Base-by-base conservation (phyloP, 305 asterid genomes). In the Solanum chacoense region DNA sequence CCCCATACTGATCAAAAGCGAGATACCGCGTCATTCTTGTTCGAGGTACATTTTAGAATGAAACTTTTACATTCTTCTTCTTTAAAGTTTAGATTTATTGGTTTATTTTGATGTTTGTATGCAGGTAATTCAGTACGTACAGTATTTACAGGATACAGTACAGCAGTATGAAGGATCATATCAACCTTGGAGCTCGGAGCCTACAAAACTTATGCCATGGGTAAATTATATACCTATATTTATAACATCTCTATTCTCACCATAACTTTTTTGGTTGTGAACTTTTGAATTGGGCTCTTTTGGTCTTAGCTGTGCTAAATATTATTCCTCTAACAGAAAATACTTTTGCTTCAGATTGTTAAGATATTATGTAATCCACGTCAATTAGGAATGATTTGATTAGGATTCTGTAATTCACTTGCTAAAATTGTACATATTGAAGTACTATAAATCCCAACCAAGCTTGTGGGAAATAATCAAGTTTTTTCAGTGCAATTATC, bases 141-240 rank as follows among this genome's bases (percentile, higher is more conserved):
- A 96, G 59, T 94, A 87, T 92, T 91, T 97, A 91, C 96, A 95
- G 88, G 99, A 97, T 80, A 95, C 92, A 93, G 95, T 96, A 78
- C 95, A 94, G 87, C 95, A 94, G 90, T 91, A 94, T 83, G 99
- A 97, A 90, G 99, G 98, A 35, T 92, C 97, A 7, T 94, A 92
- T 89, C 99, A 96, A 90, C 90, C 94, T 75, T 97, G 98, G 99
- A 92, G 91, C 90, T 94, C 98, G 29, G 99, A 97, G 90, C 97
- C 98, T 88, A 94, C 96, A 85, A 97, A 96, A 93, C 94, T 94
- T 91, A 94, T 94, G 98, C 98, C 99, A 89, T 97, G 99, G 99
- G 99, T 97, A 94, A 88, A 87, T 88, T 89, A 84, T 83, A 31
- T 45, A 45, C 72, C 29, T 36, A 65, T 22, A 65, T 22, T 85